Base-by-base conservation (phyloP, 768 basidiomycete genomes). In the Royoungia palumana region DNA sequence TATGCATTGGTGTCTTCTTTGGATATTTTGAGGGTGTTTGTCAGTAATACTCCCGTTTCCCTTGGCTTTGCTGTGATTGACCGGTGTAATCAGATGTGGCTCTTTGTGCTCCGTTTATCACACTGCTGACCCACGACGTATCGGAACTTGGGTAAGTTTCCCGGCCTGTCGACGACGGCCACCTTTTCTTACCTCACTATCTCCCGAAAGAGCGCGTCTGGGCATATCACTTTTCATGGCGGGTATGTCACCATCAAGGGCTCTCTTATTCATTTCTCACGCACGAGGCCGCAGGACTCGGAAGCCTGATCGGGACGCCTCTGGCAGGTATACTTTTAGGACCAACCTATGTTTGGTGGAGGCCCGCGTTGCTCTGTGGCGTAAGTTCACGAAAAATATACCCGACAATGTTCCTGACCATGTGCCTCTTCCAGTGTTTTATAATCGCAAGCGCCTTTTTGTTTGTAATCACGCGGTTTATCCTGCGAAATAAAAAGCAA, bases 251-350 rank as follows among this genome's bases (percentile, higher is more conserved):
- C 14, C 24, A 39, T 32, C 32, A 27, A 10, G 0, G 47, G 45
- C 32, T 38, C 21, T 30, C 21, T 30, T 41, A 45, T 41, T 21
- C 30, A 19, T 32, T 16, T 38, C 28, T 51, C 44, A 35, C 34
- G 24, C 34, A 28, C 10, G n/a, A n/a, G 13, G 22, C 22, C 20
- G 12, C 16, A 70, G 67, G 61, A 9, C 42, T 56, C 17, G 68
- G 55, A 48, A 57, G 56, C 44, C 54, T 61, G 39, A 53, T 64
- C 49, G 81, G 81, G 13, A 75, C 78, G 0, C 82, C 82, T 9
- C 72, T 82, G 19, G 74, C 75, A 37, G 82, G 82, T 1, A 75
- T 75, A 6, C 65, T 83, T n/a, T 66, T 84, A 3, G 72, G 78
- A 2, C 51, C 69, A n/a, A 57, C 68, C 7, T 81, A 76, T 48